Percentiles rank a stretch among this genome's conserved stretches.
Conservation (phyloP, 2,329 filamentous ascomycete species). For the Trichoderma simmonsii region DNA sequence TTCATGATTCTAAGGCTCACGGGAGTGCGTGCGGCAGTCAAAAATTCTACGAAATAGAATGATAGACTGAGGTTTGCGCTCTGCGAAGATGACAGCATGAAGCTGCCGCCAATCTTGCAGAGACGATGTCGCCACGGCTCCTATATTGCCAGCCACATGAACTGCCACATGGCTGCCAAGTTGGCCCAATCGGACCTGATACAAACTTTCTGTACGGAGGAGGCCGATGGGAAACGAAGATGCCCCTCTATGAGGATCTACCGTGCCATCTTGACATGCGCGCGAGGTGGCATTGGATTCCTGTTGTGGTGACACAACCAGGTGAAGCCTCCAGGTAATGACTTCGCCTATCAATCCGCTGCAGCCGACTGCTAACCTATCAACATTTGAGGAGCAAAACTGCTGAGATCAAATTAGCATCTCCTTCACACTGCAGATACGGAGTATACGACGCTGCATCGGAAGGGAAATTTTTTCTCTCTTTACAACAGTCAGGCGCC, state of each 20-base stretch:
- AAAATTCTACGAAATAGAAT: background rate
- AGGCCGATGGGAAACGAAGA: background rate
- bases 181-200: background rate
- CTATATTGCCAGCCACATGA: background rate
- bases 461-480: background rate
- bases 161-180: background rate
- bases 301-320: background rate
- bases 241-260: background rate
- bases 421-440: background rate
- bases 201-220: background rate
- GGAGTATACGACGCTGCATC: background rate
- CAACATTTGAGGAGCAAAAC: background rate
- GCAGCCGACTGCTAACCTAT: background rate
- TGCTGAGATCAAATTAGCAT: background rate
- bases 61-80: slow-evolving; percentile 15
- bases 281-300: background rate
- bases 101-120: background rate
- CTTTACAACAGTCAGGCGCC: background rate
- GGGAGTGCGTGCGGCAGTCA: background rate
- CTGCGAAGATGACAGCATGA: slow-evolving; percentile 6
- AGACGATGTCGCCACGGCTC: background rate
- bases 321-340: background rate
- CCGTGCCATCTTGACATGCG: background rate
- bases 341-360: background rate
- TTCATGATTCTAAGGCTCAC: background rate